Evolutionary conservation across 2,329 filamentous ascomycete species (phyloP).

Genomic region (Trichoderma sp.): DNA sequence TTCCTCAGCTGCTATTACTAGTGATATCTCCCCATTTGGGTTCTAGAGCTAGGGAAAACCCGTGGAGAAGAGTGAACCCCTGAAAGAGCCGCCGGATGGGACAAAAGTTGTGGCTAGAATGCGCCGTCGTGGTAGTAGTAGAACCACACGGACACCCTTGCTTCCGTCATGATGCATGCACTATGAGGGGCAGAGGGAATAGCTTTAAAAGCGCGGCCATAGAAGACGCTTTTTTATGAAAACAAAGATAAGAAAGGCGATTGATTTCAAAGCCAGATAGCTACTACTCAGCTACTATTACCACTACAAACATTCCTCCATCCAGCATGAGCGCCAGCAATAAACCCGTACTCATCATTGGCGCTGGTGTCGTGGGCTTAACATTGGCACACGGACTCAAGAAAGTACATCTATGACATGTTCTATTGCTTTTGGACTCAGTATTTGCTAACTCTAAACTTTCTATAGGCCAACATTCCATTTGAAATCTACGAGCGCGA

Average conservation of each 20-base stretch:
- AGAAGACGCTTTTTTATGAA: background rate
- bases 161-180: background rate
- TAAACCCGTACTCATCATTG: conserved; percentile 36
- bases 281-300: background rate
- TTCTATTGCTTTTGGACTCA: background rate
- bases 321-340: conserved; percentile 6
- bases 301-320: background rate
- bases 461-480: conserved; percentile 28
- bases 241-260: background rate
- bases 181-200: background rate
- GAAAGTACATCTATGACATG: conserved; percentile 26
- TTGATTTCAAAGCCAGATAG: background rate
- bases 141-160: background rate
- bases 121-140: background rate
- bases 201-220: background rate
- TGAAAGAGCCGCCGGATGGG: background rate
- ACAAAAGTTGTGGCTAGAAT: background rate
- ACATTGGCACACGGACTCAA: conserved; percentile 37
- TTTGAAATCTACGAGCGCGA: conserved; percentile 35
- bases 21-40: background rate
- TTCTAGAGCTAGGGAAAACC: background rate
- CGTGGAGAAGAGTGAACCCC: background rate
- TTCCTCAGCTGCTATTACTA: background rate
- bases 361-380: conserved; percentile 38
- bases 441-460: background rate